Base-by-base conservation (phyloP, 495 filamentous ascomycete genomes). In the Trichoderma virens region DNA sequence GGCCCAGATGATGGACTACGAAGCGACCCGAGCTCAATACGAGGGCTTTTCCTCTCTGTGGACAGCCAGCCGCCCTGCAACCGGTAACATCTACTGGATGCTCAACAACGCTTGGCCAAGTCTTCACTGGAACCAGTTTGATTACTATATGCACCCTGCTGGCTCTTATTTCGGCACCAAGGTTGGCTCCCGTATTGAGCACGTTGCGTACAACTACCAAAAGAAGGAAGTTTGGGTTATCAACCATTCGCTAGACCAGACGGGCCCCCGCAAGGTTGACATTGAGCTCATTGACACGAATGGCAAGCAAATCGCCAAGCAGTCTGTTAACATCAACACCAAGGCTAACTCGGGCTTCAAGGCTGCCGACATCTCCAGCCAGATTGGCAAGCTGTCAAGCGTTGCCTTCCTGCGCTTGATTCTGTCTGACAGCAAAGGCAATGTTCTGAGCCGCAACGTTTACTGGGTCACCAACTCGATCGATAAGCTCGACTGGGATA, bases 1-100 rank as follows among this genome's bases (percentile, higher is more conserved):
- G 62, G 74, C 78, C 1, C 83, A 87, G 67, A 78, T 87, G 30
- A 81, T 80, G 69, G 85, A 88, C 67, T 87, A 86, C 65, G 86
- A 89, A 67, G 84, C 84, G 5, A 87, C 82, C 2, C 71, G 85
- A 5, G 75, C 85, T 0, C 75, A 87, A 68, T 86, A 83, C 67
- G 86, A 89, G 67, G 84, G 74, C 0, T 86, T 80, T 64, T 73
- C 77, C 0, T 73, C 79, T 16, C 72, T 77, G 0, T 85, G 83
- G 74, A 83, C 71, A 64, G 79, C 78, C 0, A 69, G 74, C 5
- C 73, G 80, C 0, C 80, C 84, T 3, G 83, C 86, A 0, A 88
- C 85, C 0, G 86, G 86, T 0, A 23, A 83, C 43, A 80, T 89
- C 6, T 89, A 89, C 72, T 88, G 86, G 86, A 89, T 88, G 86